Base-by-base conservation (phyloP, 768 basidiomycete genomes). In the Asterophora lycoperdoides region DNA sequence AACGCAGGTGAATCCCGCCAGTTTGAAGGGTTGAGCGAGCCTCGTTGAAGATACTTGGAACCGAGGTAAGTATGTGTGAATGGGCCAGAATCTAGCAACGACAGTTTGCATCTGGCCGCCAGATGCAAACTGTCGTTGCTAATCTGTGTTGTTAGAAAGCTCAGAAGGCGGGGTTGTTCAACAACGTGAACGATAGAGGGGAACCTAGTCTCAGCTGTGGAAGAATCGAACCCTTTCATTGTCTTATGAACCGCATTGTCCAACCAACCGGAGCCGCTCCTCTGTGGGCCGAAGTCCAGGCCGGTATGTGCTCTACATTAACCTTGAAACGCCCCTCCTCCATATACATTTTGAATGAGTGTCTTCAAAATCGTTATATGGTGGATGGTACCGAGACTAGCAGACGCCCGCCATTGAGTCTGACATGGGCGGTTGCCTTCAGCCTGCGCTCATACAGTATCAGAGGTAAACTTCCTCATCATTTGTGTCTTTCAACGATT, bases 211-310 rank as follows among this genome's bases (percentile, higher is more conserved):
- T 60, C 63, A 1, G 62, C 66, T 11, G 60, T 56, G 15, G 75
- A 76, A 28, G 76, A 77, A 54, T 60, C 63, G 8, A 79, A 78
- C 51, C 76, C 77, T 0, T 78, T 78, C 64, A 84, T 93, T 51
- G 77, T 56, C 69, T 93, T 41, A 83, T 93, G 84, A 93, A 92
- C 56, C 80, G 90, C 10, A 89, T 91, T 49, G 77, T 93, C 6
- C 83, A 89, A 59, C 73, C 81, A 42, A 85, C 90, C 54, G 89
- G 86, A n/a, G 86, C 85, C 5, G 78, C 81, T 3, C 91, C 90
- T 26, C 85, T 88, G 3, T 93, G 91, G 90, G 83, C 93, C 1
- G 89, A 93, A 66, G 58, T 89, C 29, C 90, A 91, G 64, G 70
- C 73, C 48, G 85, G 84, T 81, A 53, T 39, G 77, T 63, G 18